Evolutionary conservation across 768 basidiomycete species (phyloP), one percentile per base, ranked within the genome.

Genomic region (Tricholoma sp.): DNA sequence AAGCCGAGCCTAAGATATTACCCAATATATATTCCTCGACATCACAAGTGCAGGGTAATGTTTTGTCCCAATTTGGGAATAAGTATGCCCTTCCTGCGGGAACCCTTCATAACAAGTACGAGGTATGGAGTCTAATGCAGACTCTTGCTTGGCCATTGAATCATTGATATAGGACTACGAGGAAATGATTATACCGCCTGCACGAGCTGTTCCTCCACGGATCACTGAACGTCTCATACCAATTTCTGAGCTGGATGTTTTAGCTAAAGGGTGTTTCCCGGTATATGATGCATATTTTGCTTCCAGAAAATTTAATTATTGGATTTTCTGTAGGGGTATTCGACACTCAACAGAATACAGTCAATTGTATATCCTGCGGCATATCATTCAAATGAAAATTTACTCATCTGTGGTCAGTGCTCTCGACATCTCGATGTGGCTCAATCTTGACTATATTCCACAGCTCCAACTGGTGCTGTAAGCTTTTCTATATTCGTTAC

Each of bases 381-480:
- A 1, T 98, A 96, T 71, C 77, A 82, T n/a, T 88, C 92, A 1
- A 98, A 97, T 62, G 97, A 98, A 72, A 99, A 99, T 67, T 82
- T 99, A 76, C 84, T 99, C 22, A 80, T 99, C 35, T 95, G 93
- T 66, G 93, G 91, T 91, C 65, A 59, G 80, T 72, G 31, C 47
- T 35, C 49, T 53, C 21, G 34, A 57, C 35, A 32, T 19, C 43
- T 27, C 24, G 39, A 10, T 16, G 52, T 27, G 34, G 11, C 32
- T 21, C 16, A 51, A n/a, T 52, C 1, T 53, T 59, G 10, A 57
- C 46, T 37, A 52, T 54, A 56, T 27, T 39, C 34, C 21, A 29
- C 64, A 96, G 94, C 97, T 67, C 97, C 97, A 0, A 99, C 97
- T 61, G 97, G 97, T 79, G 96, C 97, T 62, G 94, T 96, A 64